Percentiles rank a stretch among this genome's conserved stretches.
These are phyloP conservation scores for Plantago ovata DNA, from an alignment of 257 asterid species.

Conservation along the genomic window DNA sequence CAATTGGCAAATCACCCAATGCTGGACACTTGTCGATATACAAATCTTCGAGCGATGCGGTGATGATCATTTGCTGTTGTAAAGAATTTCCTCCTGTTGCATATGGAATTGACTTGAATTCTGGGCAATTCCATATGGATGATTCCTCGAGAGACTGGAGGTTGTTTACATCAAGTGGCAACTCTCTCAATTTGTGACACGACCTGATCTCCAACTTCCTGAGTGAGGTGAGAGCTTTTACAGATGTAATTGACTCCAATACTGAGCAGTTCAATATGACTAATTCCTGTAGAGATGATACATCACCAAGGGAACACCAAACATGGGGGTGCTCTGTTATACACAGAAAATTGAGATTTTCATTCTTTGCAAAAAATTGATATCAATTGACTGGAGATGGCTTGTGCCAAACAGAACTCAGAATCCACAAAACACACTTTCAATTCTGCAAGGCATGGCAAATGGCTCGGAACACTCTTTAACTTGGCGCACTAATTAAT, in stretches of 20 bases:
- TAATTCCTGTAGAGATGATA: background rate
- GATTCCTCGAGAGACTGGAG: constrained; percentile 8
- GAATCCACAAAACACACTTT: background rate
- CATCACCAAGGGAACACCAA: background rate
- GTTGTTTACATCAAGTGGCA: constrained; percentile 6
- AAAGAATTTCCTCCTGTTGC: background rate
- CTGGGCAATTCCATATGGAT: accelerated
- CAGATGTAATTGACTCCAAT: too few species aligned
- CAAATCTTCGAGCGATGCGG: background rate
- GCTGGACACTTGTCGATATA: background rate
- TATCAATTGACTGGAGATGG: background rate
- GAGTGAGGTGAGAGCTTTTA: too few species aligned
- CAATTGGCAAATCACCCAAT: constrained; percentile 10
- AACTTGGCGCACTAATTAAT: background rate
- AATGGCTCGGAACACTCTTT: constrained; percentile 10
- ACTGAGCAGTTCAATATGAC: background rate
- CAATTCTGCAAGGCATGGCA: constrained; percentile 17
- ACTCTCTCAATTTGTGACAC: background rate
- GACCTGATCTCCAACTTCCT: too few species aligned
- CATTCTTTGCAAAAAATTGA: background rate
- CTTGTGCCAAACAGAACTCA: constrained; percentile 4
- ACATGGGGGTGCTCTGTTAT: constrained; percentile 5
- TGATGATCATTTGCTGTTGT: background rate
- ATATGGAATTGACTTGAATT: constrained; percentile 6
- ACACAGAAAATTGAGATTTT: background rate